Percentiles rank a stretch among this genome's conserved stretches.
Evolutionary conservation across 2,329 filamentous ascomycete genomes (phyloP).

Genomic region (Podosphaera fusca): DNA sequence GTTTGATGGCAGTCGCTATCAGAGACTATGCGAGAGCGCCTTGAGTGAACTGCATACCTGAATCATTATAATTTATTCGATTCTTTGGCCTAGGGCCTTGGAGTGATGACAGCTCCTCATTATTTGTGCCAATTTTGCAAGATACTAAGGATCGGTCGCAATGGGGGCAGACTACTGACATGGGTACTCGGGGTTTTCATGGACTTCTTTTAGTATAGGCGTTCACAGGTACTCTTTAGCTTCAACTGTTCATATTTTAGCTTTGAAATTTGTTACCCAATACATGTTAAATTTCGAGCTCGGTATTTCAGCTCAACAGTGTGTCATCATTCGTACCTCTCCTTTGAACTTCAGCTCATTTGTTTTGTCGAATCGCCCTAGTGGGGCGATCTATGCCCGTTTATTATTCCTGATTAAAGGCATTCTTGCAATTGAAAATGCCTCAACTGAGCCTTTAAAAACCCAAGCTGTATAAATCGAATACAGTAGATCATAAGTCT

Average conservation of each 20-base stretch:
- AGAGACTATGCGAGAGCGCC: constrained; percentile 10
- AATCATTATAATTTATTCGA: not conserved
- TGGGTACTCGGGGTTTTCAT: not conserved
- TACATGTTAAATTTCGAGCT: not conserved
- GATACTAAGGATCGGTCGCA: not conserved
- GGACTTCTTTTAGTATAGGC: not conserved
- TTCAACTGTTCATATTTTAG: not conserved
- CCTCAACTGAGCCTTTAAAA: no score
- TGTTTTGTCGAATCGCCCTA: not conserved
- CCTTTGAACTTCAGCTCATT: not conserved
- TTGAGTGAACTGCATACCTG: constrained; percentile 6
- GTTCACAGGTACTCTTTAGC: not conserved
- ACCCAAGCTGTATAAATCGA: no score
- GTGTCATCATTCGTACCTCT: not conserved
- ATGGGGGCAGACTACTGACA: not conserved
- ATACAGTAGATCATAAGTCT: no score
- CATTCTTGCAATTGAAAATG: no score
- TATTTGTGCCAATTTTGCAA: not conserved
- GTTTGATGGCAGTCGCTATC: constrained; percentile 10
- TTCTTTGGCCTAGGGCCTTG: not conserved
- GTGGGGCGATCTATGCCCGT: not conserved
- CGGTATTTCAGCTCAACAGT: not conserved
- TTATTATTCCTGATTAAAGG: no score
- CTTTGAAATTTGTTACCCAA: not conserved
- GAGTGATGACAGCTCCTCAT: not conserved